phyloP scores from a whole-genome alignment of 139 green algal species.

The Pedinophyceae sp. region DNA sequence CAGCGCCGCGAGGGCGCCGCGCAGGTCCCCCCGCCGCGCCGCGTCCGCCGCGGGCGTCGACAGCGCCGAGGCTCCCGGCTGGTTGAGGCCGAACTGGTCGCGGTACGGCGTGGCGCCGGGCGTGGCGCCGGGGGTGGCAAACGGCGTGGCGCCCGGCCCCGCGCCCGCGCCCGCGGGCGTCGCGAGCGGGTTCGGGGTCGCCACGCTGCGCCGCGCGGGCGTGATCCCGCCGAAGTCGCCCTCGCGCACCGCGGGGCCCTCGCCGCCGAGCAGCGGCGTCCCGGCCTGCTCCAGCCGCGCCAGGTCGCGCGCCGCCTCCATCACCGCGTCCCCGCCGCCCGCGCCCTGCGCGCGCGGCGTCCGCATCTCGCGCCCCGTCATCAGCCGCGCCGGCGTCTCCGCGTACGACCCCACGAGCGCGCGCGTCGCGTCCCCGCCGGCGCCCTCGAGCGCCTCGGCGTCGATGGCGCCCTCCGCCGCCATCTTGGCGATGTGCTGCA shows the following conservation, averaged over 20 bases:
- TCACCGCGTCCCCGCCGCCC: slow-evolving; percentile 42
- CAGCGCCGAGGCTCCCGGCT: slow-evolving; percentile 20
- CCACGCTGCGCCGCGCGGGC: slow-evolving; percentile 17
- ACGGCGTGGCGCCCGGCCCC: slow-evolving; percentile 5
- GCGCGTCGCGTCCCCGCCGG: slow-evolving; percentile 49
- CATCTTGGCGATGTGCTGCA: slow-evolving; percentile 73
- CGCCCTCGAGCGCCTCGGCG: slow-evolving; percentile 24
- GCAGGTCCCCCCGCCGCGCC: slow-evolving; percentile 33
- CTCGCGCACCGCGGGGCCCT: slow-evolving; percentile 54
- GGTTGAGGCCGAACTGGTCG: slow-evolving; percentile 74
- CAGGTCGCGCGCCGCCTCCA: slow-evolving; percentile 73
- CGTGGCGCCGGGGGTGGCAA: slow-evolving; percentile 1
- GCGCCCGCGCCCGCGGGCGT: slow-evolving; percentile 9
- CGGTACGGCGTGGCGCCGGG: slow-evolving; percentile 33
- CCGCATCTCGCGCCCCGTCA: slow-evolving; percentile 30
- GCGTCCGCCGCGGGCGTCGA: slow-evolving; percentile 9
- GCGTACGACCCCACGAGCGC: slow-evolving; percentile 60
- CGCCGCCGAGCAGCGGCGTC: slow-evolving; percentile 80
- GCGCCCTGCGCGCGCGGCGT: slow-evolving; percentile 32
- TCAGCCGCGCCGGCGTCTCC: slow-evolving; percentile 21
- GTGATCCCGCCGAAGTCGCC: slow-evolving; percentile 61
- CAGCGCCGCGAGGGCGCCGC: slow-evolving; percentile 43
- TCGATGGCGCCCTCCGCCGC: slow-evolving; percentile 14
- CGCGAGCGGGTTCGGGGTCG: slow-evolving; percentile 47
- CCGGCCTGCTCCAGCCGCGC: slow-evolving; percentile 44